These are phyloP conservation scores for Cotoneaster glaucophyllus DNA, from an alignment of 306 rosid species.

Conservation along the genomic window DNA sequence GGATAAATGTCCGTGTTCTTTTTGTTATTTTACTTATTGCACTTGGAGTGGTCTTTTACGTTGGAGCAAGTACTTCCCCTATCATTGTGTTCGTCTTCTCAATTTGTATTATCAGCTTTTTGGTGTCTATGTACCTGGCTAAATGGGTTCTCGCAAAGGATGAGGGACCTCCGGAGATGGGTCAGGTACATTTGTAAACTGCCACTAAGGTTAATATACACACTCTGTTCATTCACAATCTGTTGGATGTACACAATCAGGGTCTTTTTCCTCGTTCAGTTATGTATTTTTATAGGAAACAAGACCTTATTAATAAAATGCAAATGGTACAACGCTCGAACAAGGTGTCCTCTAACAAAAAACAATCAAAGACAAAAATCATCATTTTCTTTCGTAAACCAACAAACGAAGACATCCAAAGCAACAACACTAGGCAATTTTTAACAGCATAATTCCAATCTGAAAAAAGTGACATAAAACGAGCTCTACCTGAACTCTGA, in stretches of 20 bases:
- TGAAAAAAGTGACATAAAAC: not conserved
- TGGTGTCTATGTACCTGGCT: conserved; percentile 59
- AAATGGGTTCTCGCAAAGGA: conserved; percentile 98
- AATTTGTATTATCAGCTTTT: conserved; percentile 84
- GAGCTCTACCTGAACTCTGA: not conserved
- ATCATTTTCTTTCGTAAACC: not conserved
- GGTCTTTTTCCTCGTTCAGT: not conserved
- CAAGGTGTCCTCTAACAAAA: not conserved
- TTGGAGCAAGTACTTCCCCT: conserved; percentile 89
- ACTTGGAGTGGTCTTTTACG: conserved; percentile 67
- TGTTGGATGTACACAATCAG: not conserved
- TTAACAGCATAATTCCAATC: not conserved
- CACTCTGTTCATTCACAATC: not conserved
- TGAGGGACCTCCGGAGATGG: conserved; percentile 99
- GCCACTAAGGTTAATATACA: not conserved
- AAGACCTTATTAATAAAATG: not conserved
- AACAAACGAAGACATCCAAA: not conserved
- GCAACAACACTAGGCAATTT: not conserved
- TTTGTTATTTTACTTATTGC: conserved; percentile 57
- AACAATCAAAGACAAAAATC: not conserved
- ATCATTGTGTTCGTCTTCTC: conserved; percentile 83
- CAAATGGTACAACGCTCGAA: not conserved
- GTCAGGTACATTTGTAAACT: conserved; percentile 52
- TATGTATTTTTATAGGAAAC: not conserved
- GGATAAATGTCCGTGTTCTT: conserved; percentile 71